Conservation (phyloP, 78 protist species). For the Dictyostelium intermedium region DNA sequence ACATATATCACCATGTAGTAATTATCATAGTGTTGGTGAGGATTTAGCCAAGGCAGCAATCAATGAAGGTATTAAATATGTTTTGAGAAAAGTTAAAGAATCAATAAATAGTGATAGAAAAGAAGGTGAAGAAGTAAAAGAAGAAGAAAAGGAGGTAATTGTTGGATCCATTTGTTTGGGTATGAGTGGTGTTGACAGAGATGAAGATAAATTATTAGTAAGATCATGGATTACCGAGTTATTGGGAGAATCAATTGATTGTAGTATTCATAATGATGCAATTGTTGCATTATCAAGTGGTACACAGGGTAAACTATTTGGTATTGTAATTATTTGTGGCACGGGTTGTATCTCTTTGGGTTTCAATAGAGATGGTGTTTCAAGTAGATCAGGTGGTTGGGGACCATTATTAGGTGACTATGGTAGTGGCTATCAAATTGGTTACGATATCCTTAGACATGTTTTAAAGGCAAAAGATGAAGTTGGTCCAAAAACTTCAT, state of each 20-base stretch:
- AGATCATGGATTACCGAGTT: conserved; percentile 18
- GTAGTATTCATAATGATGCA: conserved; percentile 42
- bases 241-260: not conserved
- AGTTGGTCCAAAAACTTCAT: conserved; percentile 24
- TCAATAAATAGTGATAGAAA: not conserved
- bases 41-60: conserved; percentile 50
- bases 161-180: conserved; percentile 51
- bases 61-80: conserved; percentile 38
- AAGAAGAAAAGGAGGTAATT: not conserved
- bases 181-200: conserved; percentile 80
- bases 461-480: conserved; percentile 50
- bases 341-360: conserved; percentile 74
- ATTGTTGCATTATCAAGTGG: conserved; percentile 47
- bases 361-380: conserved; percentile 15
- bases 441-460: conserved; percentile 52
- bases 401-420: conserved; percentile 79
- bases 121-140: not conserved
- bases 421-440: conserved; percentile 78
- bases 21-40: conserved; percentile 75
- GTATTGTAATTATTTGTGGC: conserved; percentile 73
- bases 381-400: conserved; percentile 50
- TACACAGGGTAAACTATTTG: conserved; percentile 49
- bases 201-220: conserved; percentile 33
- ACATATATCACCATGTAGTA: conserved; percentile 25
- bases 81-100: not conserved